These are phyloP conservation scores for Micractinium conductrix DNA, from an alignment of 139 green algal genomes.

Conservation along the genomic window DNA sequence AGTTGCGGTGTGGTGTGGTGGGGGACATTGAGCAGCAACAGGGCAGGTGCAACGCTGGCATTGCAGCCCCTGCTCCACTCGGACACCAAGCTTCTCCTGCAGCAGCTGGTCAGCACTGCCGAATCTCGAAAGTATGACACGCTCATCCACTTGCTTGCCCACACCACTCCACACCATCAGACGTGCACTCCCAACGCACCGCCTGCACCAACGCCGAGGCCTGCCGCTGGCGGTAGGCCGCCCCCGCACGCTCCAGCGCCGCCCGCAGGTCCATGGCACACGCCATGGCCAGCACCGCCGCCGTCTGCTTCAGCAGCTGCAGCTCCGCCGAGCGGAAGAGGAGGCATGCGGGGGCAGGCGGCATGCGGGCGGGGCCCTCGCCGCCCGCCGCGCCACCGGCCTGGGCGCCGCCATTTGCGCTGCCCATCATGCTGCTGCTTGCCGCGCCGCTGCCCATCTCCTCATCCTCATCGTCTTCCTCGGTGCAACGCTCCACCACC, in stretches of 20 bases:
- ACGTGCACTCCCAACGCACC: too few species aligned
- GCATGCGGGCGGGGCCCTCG: neutral
- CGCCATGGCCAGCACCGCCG: constrained; percentile 57
- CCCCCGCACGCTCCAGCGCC: constrained; percentile 49
- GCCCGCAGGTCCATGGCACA: constrained; percentile 68
- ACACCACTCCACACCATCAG: too few species aligned
- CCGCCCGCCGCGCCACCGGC: too few species aligned
- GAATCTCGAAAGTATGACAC: too few species aligned
- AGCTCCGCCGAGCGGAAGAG: constrained; percentile 44
- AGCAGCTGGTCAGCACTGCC: too few species aligned
- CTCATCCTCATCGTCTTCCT: neutral
- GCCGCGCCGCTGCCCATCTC: neutral
- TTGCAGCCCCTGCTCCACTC: too few species aligned
- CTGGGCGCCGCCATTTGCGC: neutral
- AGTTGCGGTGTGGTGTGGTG: too few species aligned
- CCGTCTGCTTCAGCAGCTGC: constrained; percentile 53
- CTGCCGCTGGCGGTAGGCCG: constrained; percentile 34
- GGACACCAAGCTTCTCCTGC: too few species aligned
- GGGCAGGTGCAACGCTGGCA: too few species aligned
- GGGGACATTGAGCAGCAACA: too few species aligned
- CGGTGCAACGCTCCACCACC: constrained; percentile 54
- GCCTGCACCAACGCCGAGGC: constrained; percentile 58
- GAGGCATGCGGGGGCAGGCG: constrained; percentile 19
- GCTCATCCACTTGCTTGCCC: too few species aligned
- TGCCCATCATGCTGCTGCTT: neutral